Evolutionary conservation across 208 protist genomes (phyloP), one percentile per base, ranked within the genome.

Genomic region (Naegleria gruberi): DNA sequence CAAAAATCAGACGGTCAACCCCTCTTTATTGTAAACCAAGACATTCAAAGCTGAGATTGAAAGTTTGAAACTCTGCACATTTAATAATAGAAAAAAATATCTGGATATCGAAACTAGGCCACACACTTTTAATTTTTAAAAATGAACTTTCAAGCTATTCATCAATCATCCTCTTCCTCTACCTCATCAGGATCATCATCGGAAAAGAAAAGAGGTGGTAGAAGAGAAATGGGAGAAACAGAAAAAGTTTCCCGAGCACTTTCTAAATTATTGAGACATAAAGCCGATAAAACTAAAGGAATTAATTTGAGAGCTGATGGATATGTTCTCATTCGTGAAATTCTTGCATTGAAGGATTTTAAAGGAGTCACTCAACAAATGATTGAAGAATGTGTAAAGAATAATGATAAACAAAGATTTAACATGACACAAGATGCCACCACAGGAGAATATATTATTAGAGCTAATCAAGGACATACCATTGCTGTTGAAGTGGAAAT

Each of bases 401-500:
- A 37, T 34, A 37, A 34, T n/a, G 23, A 74, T 4, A 89, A 89
- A 74, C 85, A 89, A 77, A 40, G 85, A 89, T 77, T 74, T 45
- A 43, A 40, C 8, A 3, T 74, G 42, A 26, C 0, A 57, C 0
- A 19, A 65, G 17, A 55, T 26, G 41, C 91, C 44, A 91, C 87
- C 17, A 41, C 0, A 2, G 26, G 26, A 30, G 55, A 85, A 46
- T 44, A 96, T 17, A 97, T 95, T 91, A 94, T 97, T 55, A 84
- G 91, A 43, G 96, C 96, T 0, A 92, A 93, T 37, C 96, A 97
- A 90, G 96, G 96, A 5, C 96, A 97, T 91, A 96, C 94, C 74
- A 37, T 97, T 15, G 94, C 92, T 15, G 91, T 96, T 15, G 91
- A 95, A 74, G 90, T 94, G 19, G 94, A 94, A n/a, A 82, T 97